phyloP scores from a whole-genome alignment of 2,329 filamentous ascomycete species.

The Leptoxyphium fumago region DNA sequence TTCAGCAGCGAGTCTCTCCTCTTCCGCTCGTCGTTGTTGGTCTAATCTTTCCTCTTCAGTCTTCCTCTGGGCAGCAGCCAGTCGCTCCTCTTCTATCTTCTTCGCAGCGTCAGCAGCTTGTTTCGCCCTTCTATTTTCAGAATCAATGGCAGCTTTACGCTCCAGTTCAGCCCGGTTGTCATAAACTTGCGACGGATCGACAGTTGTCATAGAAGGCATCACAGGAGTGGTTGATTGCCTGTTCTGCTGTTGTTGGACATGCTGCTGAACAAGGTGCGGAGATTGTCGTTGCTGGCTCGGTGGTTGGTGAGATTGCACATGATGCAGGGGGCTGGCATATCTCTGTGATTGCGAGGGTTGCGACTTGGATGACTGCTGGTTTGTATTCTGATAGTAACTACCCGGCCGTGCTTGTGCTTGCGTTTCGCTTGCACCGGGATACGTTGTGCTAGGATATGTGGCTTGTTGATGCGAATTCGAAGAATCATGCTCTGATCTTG shows the following conservation, averaged over 20 bases:
- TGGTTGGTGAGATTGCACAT: constrained; percentile 14
- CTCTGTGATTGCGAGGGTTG: constrained; percentile 7
- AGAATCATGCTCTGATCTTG: constrained; percentile 8
- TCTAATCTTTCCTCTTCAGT: constrained; percentile 14
- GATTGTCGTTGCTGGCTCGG: constrained; percentile 10
- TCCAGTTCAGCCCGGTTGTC: constrained; percentile 37
- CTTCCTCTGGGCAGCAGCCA: constrained; percentile 17
- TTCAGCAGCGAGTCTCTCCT: constrained; percentile 10
- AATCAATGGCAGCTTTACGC: constrained; percentile 22
- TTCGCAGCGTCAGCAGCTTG: constrained; percentile 18
- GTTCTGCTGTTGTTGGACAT: constrained; percentile 4
- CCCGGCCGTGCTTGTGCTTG: background rate
- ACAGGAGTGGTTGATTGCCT: constrained; percentile 15
- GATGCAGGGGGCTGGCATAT: constrained; percentile 17
- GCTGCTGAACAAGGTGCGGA: constrained; percentile 5
- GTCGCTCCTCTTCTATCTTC: constrained; percentile 19
- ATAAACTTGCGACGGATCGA: constrained; percentile 40
- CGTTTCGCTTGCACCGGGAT: background rate
- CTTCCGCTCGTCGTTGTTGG: constrained; percentile 13
- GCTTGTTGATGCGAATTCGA: constrained; percentile 1
- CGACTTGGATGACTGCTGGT: background rate
- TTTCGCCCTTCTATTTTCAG: constrained; percentile 15
- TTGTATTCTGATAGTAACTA: background rate
- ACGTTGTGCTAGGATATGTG: background rate
- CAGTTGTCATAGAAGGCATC: constrained; percentile 26